Percentiles rank a stretch among this genome's conserved stretches.
Evolutionary conservation across 2,329 filamentous ascomycete species (phyloP).

Genomic region (Paecilomyces sp.): DNA sequence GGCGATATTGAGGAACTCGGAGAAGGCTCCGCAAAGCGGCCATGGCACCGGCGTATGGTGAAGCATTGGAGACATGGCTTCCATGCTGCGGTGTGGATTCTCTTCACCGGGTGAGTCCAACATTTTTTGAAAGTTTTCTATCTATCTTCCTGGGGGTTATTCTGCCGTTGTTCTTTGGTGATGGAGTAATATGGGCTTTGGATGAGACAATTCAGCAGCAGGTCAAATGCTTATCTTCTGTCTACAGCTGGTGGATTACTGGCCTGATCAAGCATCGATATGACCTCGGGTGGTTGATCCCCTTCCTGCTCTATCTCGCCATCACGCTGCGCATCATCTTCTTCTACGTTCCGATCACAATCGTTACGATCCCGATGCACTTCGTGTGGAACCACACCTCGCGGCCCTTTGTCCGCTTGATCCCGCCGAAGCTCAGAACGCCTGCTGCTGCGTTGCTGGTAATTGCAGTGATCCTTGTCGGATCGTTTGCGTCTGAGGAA

Average conservation of each 20-base stretch:
- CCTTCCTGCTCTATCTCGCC: slow-evolving; percentile 72
- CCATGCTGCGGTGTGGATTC: slow-evolving; percentile 41
- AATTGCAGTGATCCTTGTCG: slow-evolving; percentile 68
- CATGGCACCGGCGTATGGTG: slow-evolving; percentile 16
- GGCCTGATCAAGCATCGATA: slow-evolving; percentile 64
- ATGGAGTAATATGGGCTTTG: neutral
- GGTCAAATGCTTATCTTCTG: slow-evolving; percentile 8
- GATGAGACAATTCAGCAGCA: neutral
- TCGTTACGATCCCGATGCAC: slow-evolving; percentile 60
- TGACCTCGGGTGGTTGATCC: slow-evolving; percentile 73
- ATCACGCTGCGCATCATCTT: slow-evolving; percentile 68
- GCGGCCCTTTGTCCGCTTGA: slow-evolving; percentile 50
- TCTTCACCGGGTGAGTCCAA: slow-evolving; percentile 48
- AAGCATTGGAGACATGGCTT: slow-evolving; percentile 28
- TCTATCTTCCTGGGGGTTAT: neutral
- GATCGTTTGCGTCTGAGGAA: slow-evolving; percentile 67
- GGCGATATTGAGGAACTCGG: slow-evolving; percentile 38
- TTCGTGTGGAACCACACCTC: slow-evolving; percentile 62
- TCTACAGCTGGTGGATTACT: slow-evolving; percentile 65
- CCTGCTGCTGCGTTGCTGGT: slow-evolving; percentile 57
- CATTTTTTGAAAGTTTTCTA: neutral
- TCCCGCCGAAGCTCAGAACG: slow-evolving; percentile 60
- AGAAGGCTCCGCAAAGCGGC: slow-evolving; percentile 21
- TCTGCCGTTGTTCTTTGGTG: neutral
- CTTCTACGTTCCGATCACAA: slow-evolving; percentile 62